phyloP scores from a whole-genome alignment of 2,329 filamentous ascomycete species.

The Colletotrichum cuscutae region DNA sequence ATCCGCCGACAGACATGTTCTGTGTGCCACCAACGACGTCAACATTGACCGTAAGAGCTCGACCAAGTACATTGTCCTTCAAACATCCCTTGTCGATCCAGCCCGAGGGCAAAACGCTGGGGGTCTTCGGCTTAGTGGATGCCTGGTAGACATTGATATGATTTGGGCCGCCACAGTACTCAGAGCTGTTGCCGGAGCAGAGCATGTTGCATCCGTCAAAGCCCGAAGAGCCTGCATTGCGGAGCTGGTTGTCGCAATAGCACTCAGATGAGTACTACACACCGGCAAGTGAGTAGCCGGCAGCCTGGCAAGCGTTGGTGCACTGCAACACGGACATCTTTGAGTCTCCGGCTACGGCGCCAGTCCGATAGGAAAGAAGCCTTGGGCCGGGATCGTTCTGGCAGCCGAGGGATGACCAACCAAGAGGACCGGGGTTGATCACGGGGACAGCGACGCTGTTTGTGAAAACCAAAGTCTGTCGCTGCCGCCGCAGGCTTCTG shows the following conservation, averaged over 20 bases:
- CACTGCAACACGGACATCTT: not conserved
- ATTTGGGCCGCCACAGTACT: conserved; percentile 47
- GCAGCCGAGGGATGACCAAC: not conserved
- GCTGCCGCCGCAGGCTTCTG: not conserved
- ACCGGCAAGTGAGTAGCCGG: conserved; percentile 50
- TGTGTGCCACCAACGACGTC: not conserved
- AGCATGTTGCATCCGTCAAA: conserved; percentile 44
- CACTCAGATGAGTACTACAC: conserved; percentile 51
- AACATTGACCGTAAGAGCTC: not conserved
- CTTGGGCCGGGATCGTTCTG: not conserved
- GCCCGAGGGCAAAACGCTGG: not conserved
- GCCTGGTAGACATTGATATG: conserved; percentile 47
- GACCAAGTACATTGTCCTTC: not conserved
- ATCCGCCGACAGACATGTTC: not conserved
- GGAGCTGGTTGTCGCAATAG: conserved; percentile 48
- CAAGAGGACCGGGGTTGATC: not conserved
- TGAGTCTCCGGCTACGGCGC: not conserved
- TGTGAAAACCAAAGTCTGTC: not conserved
- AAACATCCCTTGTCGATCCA: not conserved
- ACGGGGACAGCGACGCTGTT: not conserved
- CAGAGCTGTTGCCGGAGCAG: conserved; percentile 43
- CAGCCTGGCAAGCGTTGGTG: conserved; percentile 1
- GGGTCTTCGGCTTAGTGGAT: conserved; percentile 26
- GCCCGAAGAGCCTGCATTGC: conserved; percentile 37
- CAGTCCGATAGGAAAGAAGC: not conserved